Evolutionary conservation across 176 grass and related monocot genomes (phyloP), one percentile per base, ranked within the genome.

Genomic region (Otatea glauca): DNA sequence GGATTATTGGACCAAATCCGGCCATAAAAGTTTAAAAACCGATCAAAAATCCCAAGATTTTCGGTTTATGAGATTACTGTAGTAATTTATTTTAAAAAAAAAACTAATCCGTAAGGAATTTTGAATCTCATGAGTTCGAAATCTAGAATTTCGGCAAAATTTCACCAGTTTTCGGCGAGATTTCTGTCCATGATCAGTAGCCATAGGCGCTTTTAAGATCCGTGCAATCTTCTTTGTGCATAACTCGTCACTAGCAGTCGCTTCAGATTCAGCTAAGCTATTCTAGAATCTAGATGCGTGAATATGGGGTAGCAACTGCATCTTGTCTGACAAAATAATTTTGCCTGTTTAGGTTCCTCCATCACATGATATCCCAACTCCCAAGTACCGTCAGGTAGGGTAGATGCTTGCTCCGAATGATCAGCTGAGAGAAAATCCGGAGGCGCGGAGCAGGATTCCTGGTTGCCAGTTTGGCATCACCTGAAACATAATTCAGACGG

Each of bases 371-470:
- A 35, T 20, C 61, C n/a, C 72, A 63, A 62, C 23, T 20, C 61
- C n/a, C 72, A 63, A 62, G 41, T 35, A n/a, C 55, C 17, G 68
- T 35, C 34, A 18, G 3, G 47, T 74, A 63, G 29, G 83, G 35
- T 13, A 23, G 45, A 66, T 66, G 70, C 59, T 27, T 76, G 72
- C 5, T 53, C 39, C 39, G 35, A 72, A 82, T 72, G 39, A 72
- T 48, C 14, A 82, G 39, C 24, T 12, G 18, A 21, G 27, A 50
- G 62, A 67, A 74, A 9, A 21, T 16, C 16, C 20, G 39, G 20
- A 44, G 65, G 50, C 18, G n/a, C n/a, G 5, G 9, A 35, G 65
- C 59, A 39, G 17, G 43, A 49, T 71, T 69, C 14, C 70, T 5
- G 54, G 27, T 60, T 13, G 38, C 62, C 39, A 42, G 34, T 24